Conservation (phyloP, 202 grass and related monocot genomes). For the Carex arenaria region DNA sequence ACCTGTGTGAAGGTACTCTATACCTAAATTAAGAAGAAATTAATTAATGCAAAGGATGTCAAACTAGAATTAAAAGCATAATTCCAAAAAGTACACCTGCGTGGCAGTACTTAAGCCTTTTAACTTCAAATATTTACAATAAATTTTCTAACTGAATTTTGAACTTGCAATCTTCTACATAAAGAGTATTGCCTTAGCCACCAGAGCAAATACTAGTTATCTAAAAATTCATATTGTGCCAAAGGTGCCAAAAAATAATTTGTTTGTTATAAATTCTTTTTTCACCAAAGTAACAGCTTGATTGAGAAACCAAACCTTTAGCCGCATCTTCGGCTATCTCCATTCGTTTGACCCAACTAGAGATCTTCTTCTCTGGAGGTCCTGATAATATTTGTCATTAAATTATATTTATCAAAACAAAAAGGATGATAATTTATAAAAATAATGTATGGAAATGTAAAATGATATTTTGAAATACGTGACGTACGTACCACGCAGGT, state of each 20-base stretch:
- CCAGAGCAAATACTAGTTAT: no score
- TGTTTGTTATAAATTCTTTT: not conserved
- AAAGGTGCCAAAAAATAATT: not conserved
- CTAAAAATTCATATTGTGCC: no score
- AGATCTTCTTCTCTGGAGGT: conserved; percentile 10
- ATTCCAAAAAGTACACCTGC: not conserved
- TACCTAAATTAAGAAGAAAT: not conserved
- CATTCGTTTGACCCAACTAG: conserved; percentile 17
- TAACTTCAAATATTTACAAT: no score
- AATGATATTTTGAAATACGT: not conserved
- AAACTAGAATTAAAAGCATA: not conserved
- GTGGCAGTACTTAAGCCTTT: no score
- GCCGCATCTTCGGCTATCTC: conserved; percentile 10
- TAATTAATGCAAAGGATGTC: not conserved
- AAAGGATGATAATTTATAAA: not conserved
- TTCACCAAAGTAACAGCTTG: not conserved
- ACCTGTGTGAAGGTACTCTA: conserved; percentile 30
- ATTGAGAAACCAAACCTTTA: not conserved
- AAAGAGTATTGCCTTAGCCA: no score
- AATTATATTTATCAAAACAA: not conserved
- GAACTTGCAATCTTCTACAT: no score
- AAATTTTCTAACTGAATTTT: no score
- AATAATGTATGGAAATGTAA: not conserved
- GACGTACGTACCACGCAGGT: conserved; percentile 53
- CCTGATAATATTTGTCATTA: conserved; percentile 12